A percentile compares a stretch with the other conserved stretches of the same genome.
These are phyloP conservation scores for Leishmania braziliensis DNA, from an alignment of 208 protist species.

Conservation along the genomic window DNA sequence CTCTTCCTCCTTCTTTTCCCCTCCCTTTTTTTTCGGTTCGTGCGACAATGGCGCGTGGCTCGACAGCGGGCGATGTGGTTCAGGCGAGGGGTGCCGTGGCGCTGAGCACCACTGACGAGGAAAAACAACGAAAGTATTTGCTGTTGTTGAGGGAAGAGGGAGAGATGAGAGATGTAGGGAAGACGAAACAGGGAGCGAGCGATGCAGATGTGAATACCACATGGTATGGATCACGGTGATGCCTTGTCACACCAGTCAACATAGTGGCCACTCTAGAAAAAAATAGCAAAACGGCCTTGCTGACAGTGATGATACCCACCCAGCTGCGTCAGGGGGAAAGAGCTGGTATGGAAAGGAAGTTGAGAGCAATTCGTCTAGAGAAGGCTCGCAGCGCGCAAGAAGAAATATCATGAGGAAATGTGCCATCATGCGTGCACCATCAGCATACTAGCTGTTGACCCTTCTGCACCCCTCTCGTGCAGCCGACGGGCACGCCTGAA, in stretches of 20 bases:
- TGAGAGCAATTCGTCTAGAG: background rate
- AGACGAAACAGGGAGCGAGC: background rate
- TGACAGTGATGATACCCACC: background rate
- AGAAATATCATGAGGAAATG: background rate
- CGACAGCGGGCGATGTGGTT: slow-evolving; percentile 1
- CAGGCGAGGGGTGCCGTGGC: background rate
- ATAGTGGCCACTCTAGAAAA: background rate
- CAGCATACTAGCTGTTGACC: background rate
- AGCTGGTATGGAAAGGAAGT: background rate
- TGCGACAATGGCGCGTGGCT: background rate
- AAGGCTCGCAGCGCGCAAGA: background rate
- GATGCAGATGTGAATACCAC: background rate
- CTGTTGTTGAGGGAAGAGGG: background rate
- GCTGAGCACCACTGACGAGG: background rate
- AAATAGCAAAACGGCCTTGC: background rate
- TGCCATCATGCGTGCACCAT: background rate
- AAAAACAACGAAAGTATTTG: no score
- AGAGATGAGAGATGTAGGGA: background rate
- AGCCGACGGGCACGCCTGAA: background rate
- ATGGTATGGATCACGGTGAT: background rate
- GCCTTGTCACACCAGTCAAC: background rate
- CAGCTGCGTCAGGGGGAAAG: background rate
- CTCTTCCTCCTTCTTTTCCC: background rate
- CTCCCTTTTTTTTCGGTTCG: background rate
- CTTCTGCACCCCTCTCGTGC: background rate